These are phyloP conservation scores for Hippophae rhamnoides DNA, from an alignment of 306 rosid genomes.

Conservation along the genomic window DNA sequence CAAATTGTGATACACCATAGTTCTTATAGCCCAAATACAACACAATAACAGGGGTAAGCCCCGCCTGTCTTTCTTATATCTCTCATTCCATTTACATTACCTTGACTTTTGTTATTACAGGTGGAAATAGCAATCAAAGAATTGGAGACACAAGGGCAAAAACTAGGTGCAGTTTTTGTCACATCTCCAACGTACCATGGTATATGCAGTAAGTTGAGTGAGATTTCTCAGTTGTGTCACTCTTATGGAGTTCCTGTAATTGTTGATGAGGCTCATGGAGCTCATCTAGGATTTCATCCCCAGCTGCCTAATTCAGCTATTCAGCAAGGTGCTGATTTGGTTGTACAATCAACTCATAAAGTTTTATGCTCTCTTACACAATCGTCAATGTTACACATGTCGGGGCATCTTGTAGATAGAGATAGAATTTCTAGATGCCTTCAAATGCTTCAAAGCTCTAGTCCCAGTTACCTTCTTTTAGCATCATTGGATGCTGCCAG, in stretches of 20 bases:
- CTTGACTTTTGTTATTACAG: constrained; percentile 27
- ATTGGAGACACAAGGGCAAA: constrained; percentile 46
- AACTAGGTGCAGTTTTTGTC: constrained; percentile 62
- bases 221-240: constrained; percentile 66
- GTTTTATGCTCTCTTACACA: constrained; percentile 81
- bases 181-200: constrained; percentile 90
- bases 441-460: constrained; percentile 76
- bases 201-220: constrained; percentile 52
- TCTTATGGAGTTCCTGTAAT: constrained; percentile 62
- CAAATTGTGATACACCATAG: no score
- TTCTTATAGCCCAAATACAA: no score
- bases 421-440: constrained; percentile 60
- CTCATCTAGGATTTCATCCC: constrained; percentile 79
- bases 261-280: constrained; percentile 95
- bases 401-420: constrained; percentile 45
- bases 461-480: constrained; percentile 84
- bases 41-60: no score
- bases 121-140: constrained; percentile 57
- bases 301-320: constrained; percentile 63
- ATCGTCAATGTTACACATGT: constrained; percentile 85
- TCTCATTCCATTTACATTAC: neutral
- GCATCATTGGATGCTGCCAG: constrained; percentile 89
- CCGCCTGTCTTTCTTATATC: neutral
- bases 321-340: constrained; percentile 68
- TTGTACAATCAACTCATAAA: constrained; percentile 73